phyloP scores from a whole-genome alignment of 2,329 filamentous ascomycete species.

The Monosporascus ibericus region DNA sequence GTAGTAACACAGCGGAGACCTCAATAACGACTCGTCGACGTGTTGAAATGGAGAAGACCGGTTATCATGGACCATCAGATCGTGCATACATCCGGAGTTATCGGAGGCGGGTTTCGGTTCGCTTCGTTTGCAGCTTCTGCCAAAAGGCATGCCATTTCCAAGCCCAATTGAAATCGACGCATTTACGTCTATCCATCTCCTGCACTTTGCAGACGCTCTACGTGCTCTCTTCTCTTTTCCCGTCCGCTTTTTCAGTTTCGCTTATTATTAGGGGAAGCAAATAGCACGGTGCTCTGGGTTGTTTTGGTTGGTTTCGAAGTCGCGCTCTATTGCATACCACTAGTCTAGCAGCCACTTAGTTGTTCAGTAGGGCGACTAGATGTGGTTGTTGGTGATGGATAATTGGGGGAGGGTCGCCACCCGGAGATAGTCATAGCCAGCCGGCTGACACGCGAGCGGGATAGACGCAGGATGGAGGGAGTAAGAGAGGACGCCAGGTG shows the following conservation, averaged over 20 bases:
- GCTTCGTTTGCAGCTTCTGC: background rate
- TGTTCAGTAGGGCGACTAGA: background rate
- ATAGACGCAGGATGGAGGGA: background rate
- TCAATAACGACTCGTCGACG: background rate
- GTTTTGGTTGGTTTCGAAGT: background rate
- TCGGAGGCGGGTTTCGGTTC: background rate
- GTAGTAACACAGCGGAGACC: background rate
- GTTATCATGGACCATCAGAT: conserved; percentile 20
- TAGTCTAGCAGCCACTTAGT: background rate
- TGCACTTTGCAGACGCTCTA: background rate
- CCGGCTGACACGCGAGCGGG: too few species aligned
- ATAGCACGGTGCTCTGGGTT: conserved; percentile 1
- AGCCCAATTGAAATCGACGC: background rate
- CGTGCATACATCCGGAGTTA: conserved; percentile 16
- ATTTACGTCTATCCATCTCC: background rate
- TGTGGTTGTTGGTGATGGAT: too few species aligned
- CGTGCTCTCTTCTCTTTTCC: background rate
- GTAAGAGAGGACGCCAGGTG: background rate
- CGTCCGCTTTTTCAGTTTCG: background rate
- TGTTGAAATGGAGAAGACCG: conserved; percentile 16
- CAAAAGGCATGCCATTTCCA: background rate
- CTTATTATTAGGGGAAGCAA: background rate
- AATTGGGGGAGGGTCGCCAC: background rate
- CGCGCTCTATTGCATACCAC: background rate
- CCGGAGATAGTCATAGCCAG: too few species aligned